Evolutionary conservation across 139 green algal genomes (phyloP).

Genomic region (Closterium sp.): DNA sequence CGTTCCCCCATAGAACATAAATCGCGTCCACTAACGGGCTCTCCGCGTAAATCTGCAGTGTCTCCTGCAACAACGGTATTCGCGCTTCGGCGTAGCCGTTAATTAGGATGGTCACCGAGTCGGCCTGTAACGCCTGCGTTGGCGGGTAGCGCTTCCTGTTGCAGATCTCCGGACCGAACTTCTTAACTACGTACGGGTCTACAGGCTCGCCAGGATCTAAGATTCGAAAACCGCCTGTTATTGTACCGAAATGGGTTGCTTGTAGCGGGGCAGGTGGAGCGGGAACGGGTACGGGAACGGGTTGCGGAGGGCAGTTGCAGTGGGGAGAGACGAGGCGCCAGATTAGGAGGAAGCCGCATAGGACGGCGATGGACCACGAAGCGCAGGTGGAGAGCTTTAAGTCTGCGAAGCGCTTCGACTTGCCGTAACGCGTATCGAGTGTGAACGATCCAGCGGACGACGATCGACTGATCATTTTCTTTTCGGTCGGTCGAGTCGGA

Average conservation of each 20-base stretch:
- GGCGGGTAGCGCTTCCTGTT: conserved; percentile 29
- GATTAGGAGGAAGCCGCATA: not conserved
- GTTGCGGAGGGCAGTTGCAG: not conserved
- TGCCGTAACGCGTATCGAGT: not conserved
- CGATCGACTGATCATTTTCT: not conserved
- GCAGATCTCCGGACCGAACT: conserved; percentile 2
- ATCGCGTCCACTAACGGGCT: conserved; percentile 40
- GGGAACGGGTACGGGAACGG: not conserved
- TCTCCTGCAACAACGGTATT: conserved; percentile 26
- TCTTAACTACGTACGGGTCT: not conserved
- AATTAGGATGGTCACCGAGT: conserved; percentile 35
- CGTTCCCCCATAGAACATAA: conserved; percentile 42
- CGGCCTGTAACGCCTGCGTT: conserved; percentile 5
- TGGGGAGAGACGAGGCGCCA: not conserved
- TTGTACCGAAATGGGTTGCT: too few relatives aligned
- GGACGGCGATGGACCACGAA: not conserved
- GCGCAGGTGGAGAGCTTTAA: not conserved
- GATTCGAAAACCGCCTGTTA: not conserved
- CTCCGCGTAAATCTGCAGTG: conserved; percentile 29
- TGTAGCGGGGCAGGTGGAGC: not conserved
- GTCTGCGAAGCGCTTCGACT: not conserved
- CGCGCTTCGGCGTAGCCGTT: conserved; percentile 35
- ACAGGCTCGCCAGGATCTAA: not conserved
- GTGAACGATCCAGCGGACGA: not conserved
- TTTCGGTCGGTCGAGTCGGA: too few relatives aligned